Conservation (phyloP, 176 grass and related monocot genomes). For the Canna indica region DNA sequence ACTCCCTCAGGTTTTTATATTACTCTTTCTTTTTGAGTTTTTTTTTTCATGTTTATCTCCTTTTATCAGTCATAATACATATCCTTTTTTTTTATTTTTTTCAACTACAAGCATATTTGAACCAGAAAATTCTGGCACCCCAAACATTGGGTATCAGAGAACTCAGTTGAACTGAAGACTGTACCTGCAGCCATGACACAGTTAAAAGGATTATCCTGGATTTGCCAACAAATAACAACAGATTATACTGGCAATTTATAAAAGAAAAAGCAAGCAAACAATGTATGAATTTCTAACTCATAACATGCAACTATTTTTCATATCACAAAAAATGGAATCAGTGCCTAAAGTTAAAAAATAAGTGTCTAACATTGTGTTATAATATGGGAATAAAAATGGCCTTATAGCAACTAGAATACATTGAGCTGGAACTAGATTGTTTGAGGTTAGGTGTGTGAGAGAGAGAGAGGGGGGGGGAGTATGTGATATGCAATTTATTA, state of each 20-base stretch:
- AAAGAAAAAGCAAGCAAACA: background rate
- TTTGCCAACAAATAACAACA: background rate
- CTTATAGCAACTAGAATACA: no score
- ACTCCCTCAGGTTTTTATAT: background rate
- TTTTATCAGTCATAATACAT: background rate
- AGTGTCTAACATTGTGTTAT: no score
- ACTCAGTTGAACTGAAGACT: background rate
- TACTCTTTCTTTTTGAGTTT: background rate
- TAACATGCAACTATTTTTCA: background rate
- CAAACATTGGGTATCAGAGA: conserved; percentile 5
- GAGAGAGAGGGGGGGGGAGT: no score
- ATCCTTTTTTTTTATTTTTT: background rate
- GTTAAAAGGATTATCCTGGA: background rate
- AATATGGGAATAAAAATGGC: no score
- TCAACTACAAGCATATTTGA: background rate
- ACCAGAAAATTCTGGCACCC: conserved; percentile 3
- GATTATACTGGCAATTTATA: background rate
- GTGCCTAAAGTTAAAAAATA: background rate
- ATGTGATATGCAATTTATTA: no score
- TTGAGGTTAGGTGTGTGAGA: no score
- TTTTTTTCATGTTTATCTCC: background rate
- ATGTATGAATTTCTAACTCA: background rate
- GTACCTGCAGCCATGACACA: conserved; percentile 4
- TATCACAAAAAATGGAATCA: background rate
- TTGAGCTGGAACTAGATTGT: no score